Evolutionary conservation across 1,284 basidiomycete species (phyloP), one percentile per base, ranked within the genome.

Genomic region (Cystobasidiaceae sp.): DNA sequence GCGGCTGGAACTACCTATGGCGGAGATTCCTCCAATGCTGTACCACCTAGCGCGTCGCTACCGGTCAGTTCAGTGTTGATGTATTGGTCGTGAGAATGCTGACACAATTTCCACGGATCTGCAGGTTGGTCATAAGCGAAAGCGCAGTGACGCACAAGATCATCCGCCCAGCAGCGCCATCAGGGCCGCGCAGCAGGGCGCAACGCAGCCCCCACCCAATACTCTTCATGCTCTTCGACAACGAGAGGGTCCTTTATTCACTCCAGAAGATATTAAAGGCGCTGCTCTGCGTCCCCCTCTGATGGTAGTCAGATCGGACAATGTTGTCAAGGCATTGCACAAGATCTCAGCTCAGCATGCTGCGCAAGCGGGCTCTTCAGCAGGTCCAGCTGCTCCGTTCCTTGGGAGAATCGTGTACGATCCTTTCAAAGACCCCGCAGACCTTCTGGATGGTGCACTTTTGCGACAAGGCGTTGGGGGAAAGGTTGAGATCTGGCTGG

Each of bases 341-440:
- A 59, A 57, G 17, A 7, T 55, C 17, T 64, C 62, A 7, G 34
- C 33, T 21, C 60, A 62, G 39, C 48, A 62, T n/a, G 25, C 51
- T 15, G 44, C 41, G 5, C 49, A 30, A 6, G 3, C 60, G 13
- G 23, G 28, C 17, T n/a, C 39, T 6, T 33, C 43, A 2, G 28
- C 28, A n/a, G n/a, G n/a, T 3, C 43, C 45, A 9, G 68, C 57
- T 51, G 58, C 66, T 11, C 51, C 49, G 17, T 71, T 67, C 66
- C 56, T 69, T 9, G 72, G 72, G 1, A 46, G 69, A 3, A 50
- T 69, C 23, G 33, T 66, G 15, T 73, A 73, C 51, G 69, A 71
- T 37, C 69, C 71, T n/a, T 69, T 67, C 46, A 37, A 62, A 3
- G 55, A 69, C 19, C 67, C 71, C 0, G 68, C 72, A 1, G 25